Evolutionary conservation across 192 early-diverging fungal species (phyloP), one percentile per base, ranked within the genome.

Genomic region (Rhizoclosmatium sp.): DNA sequence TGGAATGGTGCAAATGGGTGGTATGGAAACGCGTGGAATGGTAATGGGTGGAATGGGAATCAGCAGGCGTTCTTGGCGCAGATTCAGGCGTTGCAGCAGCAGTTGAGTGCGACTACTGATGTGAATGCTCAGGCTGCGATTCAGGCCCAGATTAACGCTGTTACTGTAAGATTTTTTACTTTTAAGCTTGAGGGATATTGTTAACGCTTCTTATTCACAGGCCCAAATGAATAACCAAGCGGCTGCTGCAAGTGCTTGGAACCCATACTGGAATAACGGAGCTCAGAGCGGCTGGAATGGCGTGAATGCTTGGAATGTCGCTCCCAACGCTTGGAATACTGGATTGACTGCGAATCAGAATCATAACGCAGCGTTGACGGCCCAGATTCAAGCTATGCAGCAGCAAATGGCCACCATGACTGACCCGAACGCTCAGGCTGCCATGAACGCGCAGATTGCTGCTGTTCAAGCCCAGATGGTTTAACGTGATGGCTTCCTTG

Each of bases 381-480:
- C 60, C 21, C 60, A 62, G 60, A 40, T 31, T 19, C 60, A 62
- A 62, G 60, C 60, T 7, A 9, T 62, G 7, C 60, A 62, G 23
- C 39, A 19, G 19, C 60, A 62, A 40, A 31, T 62, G 60, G 60
- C 5, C 0, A 21, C 21, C 4, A 62, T 23, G 14, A 62, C 60
- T 19, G 60, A 62, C 21, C 10, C 21, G 14, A 62, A 62, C 21
- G 60, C 60, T 7, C 60, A 62, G 60, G 60, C 19, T 19, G 60
- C 60, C 21, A 0, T 62, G 14, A 62, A 31, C 39, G 5, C 7
- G 60, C 60, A 62, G 23, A 40, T 62, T 7, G 60, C 60, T 9
- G 60, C 60, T 7, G 39, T 62, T 62, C 60, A 62, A 40, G 60
- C 60, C 7, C 60, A 62, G 60, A 40, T 62, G 51, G 51, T 54